Percentiles rank a stretch among this genome's conserved stretches.
Evolutionary conservation across 495 filamentous ascomycete genomes (phyloP).

Genomic region (Sabuloglossum arenarium): DNA sequence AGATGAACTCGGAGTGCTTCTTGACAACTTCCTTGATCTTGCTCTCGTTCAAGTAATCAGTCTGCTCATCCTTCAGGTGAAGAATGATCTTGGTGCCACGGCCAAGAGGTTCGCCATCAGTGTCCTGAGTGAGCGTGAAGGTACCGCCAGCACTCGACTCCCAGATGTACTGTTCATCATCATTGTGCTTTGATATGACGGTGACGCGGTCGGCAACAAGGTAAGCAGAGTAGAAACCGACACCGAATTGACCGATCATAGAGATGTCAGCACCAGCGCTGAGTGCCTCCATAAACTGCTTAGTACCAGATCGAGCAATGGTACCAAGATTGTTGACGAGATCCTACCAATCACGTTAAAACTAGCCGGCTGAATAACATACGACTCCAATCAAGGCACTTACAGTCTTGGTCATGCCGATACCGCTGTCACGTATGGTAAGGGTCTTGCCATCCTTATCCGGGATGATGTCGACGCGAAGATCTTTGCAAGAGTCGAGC

Average conservation of each 20-base stretch:
- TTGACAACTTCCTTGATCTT: conserved; percentile 99
- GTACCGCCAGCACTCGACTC: conserved; percentile 94
- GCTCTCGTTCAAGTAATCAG: conserved; percentile 92
- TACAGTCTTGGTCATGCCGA: conserved; percentile 99
- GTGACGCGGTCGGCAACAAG: conserved; percentile 93
- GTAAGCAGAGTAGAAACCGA: conserved; percentile 99
- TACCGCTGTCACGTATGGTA: conserved; percentile 91
- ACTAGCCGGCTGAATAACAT: not conserved
- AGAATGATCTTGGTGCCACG: conserved; percentile 97
- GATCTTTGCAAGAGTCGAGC: conserved; percentile 90
- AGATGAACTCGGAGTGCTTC: conserved; percentile 99
- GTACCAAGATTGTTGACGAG: conserved; percentile 99
- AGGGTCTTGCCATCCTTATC: conserved; percentile 93
- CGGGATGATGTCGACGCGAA: conserved; percentile 95
- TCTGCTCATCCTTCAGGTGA: conserved; percentile 97
- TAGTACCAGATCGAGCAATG: conserved; percentile 95
- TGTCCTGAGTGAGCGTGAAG: conserved; percentile 83
- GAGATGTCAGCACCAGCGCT: conserved; percentile 97
- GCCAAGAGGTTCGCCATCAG: conserved; percentile 71
- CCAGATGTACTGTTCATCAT: conserved; percentile 99
- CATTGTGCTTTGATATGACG: conserved; percentile 94
- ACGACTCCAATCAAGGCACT: conserved; percentile 22
- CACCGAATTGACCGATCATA: conserved; percentile 99
- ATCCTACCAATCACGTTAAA: conserved; percentile 31
- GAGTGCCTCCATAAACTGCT: conserved; percentile 99